Evolutionary conservation across 495 filamentous ascomycete genomes (phyloP).

Genomic region (Aspergillus bridgeri): DNA sequence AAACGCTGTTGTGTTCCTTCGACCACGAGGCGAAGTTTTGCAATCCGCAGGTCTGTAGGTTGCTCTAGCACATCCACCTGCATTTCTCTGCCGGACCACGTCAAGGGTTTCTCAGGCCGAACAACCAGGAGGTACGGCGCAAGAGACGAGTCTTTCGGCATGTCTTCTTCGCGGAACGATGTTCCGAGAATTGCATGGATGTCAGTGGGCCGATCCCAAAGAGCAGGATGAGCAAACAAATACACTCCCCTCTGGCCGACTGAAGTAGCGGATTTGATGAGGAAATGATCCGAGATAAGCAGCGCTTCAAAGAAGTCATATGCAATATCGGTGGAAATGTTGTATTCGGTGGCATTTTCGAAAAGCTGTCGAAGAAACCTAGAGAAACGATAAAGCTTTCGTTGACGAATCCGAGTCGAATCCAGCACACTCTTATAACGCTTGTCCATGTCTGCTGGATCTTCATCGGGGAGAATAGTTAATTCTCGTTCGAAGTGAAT

Average conservation of each 20-base stretch:
- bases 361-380: constrained; percentile 86
- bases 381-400: constrained; percentile 83
- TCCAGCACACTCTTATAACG: constrained; percentile 92
- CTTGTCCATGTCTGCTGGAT: constrained; percentile 85
- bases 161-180: constrained; percentile 75
- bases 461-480: constrained; percentile 75
- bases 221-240: constrained; percentile 76
- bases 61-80: constrained; percentile 69
- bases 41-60: constrained; percentile 78
- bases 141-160: constrained; percentile 61
- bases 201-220: constrained; percentile 70
- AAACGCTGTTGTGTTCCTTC: constrained; percentile 80
- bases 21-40: constrained; percentile 83
- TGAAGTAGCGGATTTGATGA: constrained; percentile 56
- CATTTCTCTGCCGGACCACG: constrained; percentile 79
- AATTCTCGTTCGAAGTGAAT: constrained; percentile 90
- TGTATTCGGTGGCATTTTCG: constrained; percentile 94
- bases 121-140: constrained; percentile 82
- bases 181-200: constrained; percentile 84
- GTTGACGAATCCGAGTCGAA: constrained; percentile 90
- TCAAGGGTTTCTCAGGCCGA: constrained; percentile 70
- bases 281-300: constrained; percentile 81
- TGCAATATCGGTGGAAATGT: constrained; percentile 61
- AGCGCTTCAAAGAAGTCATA: constrained; percentile 75
- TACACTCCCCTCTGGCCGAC: constrained; percentile 69